These are phyloP conservation scores for Naganishia liquefaciens DNA, from an alignment of 1,284 basidiomycete species.

Conservation along the genomic window DNA sequence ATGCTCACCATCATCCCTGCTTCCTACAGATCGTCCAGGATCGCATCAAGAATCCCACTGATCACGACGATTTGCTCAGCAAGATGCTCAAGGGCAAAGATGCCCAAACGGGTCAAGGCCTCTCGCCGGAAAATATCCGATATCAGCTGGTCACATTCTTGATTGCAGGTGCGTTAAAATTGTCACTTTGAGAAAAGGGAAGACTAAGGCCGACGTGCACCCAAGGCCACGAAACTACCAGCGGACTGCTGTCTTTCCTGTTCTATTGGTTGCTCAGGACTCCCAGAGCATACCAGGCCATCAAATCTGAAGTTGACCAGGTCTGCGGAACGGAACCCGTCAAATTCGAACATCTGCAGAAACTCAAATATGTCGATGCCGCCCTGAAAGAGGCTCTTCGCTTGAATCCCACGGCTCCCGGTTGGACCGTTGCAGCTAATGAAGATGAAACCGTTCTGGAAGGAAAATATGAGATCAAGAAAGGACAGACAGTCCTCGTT, in stretches of 20 bases:
- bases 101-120: conserved; percentile 57
- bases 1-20: no score
- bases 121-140: conserved; percentile 58
- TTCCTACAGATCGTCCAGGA: conserved; percentile 52
- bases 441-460: conserved; percentile 51
- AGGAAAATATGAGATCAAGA: conserved; percentile 56
- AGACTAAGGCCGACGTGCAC: not conserved
- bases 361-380: conserved; percentile 59
- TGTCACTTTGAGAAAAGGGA: not conserved
- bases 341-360: conserved; percentile 58
- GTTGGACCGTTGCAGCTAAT: conserved; percentile 52
- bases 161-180: conserved; percentile 52
- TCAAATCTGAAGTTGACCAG: conserved; percentile 61
- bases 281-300: conserved; percentile 59
- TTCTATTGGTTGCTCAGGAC: conserved; percentile 59
- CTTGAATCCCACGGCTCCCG: conserved; percentile 56
- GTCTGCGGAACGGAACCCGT: conserved; percentile 58
- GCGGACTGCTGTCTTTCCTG: conserved; percentile 44
- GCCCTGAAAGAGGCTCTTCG: conserved; percentile 59
- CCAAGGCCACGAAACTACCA: conserved; percentile 58
- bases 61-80: conserved; percentile 58
- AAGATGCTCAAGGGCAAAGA: conserved; percentile 59
- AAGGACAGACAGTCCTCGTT: conserved; percentile 49
- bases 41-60: conserved; percentile 52
- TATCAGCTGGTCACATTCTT: conserved; percentile 61